phyloP scores from a whole-genome alignment of 2,329 filamentous ascomycete species.

The Xylariaceae sp. region DNA sequence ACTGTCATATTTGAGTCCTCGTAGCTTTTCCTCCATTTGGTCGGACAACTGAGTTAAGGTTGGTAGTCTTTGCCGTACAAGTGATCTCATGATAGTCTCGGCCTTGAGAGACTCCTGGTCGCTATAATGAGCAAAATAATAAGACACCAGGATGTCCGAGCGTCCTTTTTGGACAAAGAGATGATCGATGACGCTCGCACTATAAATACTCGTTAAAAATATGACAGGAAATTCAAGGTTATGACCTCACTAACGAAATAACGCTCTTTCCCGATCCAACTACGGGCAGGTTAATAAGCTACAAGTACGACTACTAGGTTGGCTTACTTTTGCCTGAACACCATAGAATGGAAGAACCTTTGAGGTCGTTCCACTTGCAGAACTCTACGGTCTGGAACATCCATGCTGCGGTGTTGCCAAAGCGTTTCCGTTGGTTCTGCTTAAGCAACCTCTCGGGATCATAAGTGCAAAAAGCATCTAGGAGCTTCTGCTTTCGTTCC shows the following conservation, averaged over 20 bases:
- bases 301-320: background rate
- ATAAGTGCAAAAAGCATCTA: constrained; percentile 38
- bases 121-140: constrained; percentile 36
- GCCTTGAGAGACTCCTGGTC: constrained; percentile 28
- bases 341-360: background rate
- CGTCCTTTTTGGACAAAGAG: constrained; percentile 19
- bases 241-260: constrained; percentile 2
- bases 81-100: constrained; percentile 30
- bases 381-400: constrained; percentile 29
- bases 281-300: background rate
- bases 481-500: constrained; percentile 30
- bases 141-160: constrained; percentile 26
- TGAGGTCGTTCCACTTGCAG: background rate
- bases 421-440: constrained; percentile 38
- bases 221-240: background rate
- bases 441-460: constrained; percentile 35
- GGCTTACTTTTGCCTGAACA: constrained; percentile 19
- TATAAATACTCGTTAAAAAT: constrained; percentile 1
- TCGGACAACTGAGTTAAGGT: constrained; percentile 15
- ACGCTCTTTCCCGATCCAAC: constrained; percentile 19
- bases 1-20: background rate
- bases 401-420: constrained; percentile 33
- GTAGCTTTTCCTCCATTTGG: constrained; percentile 7
- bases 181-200: constrained; percentile 31
- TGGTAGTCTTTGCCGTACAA: constrained; percentile 31